Percentiles rank a stretch among this genome's conserved stretches.
These are phyloP conservation scores for Thielaviopsis populi DNA, from an alignment of 2,329 filamentous ascomycete species.

Conservation along the genomic window DNA sequence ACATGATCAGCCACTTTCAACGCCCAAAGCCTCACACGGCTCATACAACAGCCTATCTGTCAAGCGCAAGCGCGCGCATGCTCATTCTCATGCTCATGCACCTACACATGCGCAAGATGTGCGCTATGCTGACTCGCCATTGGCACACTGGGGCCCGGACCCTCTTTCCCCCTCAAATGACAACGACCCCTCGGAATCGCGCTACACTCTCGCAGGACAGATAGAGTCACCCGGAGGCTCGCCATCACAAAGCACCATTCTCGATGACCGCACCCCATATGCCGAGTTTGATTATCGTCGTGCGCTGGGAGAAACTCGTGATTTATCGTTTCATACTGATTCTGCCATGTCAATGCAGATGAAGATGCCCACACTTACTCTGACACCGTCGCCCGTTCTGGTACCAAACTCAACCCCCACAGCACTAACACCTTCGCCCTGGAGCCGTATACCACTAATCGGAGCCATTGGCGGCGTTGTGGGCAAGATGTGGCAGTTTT, in stretches of 20 bases:
- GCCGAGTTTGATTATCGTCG: slow-evolving; percentile 42
- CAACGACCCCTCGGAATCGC: slow-evolving; percentile 15
- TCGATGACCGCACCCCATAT: slow-evolving; percentile 33
- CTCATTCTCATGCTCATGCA: neutral
- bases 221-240: slow-evolving; percentile 27
- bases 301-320: slow-evolving; percentile 31
- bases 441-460: slow-evolving; percentile 42
- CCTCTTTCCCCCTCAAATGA: neutral
- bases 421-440: neutral
- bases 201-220: slow-evolving; percentile 32
- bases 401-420: neutral
- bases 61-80: slow-evolving; percentile 7
- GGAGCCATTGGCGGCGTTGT: slow-evolving; percentile 50
- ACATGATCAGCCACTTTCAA: neutral
- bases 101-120: neutral
- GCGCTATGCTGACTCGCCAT: neutral
- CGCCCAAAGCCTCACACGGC: neutral
- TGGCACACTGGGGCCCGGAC: neutral
- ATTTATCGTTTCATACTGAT: slow-evolving; percentile 10
- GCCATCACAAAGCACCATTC: neutral
- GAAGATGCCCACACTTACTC: neutral
- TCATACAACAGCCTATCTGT: neutral
- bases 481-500: slow-evolving; percentile 75
- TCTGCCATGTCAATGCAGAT: neutral
- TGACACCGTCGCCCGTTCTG: neutral